Conservation (phyloP, 2,329 filamentous ascomycete genomes). For the Davidsoniella australis region DNA sequence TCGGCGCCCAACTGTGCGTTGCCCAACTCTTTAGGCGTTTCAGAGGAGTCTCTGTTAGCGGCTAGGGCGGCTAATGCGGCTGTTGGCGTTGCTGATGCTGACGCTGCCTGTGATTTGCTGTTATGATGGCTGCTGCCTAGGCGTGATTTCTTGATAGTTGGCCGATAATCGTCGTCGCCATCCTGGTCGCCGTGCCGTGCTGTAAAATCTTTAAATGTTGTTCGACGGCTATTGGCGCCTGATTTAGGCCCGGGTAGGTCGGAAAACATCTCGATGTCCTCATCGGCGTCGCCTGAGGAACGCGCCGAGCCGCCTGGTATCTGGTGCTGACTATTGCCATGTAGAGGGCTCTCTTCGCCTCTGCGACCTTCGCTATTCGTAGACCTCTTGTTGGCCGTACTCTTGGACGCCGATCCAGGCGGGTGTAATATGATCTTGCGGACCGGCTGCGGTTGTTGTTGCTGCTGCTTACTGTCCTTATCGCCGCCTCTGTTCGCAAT, state of each 20-base stretch:
- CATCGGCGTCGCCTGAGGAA: background rate
- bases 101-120: slow-evolving; percentile 4
- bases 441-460: slow-evolving; percentile 15
- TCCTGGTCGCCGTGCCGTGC: background rate
- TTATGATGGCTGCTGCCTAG: background rate
- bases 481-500: background rate
- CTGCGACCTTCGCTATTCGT: background rate
- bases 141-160: slow-evolving; percentile 6
- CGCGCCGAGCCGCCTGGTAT: slow-evolving; percentile 14
- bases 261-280: slow-evolving; percentile 15
- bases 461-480: background rate
- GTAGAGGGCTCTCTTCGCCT: background rate
- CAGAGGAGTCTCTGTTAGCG: background rate
- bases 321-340: slow-evolving; percentile 11
- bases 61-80: slow-evolving; percentile 15
- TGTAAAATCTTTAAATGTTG: background rate
- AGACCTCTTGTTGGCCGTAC: slow-evolving; percentile 1
- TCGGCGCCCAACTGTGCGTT: too few species aligned
- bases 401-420: slow-evolving; percentile 18
- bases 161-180: slow-evolving; percentile 7
- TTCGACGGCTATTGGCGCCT: background rate
- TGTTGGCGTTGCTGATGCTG: slow-evolving; percentile 14
- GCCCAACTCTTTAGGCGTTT: too few species aligned
- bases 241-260: slow-evolving; percentile 1
- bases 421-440: slow-evolving; percentile 31